A percentile compares a stretch with the other conserved stretches of the same genome.
Evolutionary conservation across 306 rosid species (phyloP).

Genomic region (Castanea mollissima): DNA sequence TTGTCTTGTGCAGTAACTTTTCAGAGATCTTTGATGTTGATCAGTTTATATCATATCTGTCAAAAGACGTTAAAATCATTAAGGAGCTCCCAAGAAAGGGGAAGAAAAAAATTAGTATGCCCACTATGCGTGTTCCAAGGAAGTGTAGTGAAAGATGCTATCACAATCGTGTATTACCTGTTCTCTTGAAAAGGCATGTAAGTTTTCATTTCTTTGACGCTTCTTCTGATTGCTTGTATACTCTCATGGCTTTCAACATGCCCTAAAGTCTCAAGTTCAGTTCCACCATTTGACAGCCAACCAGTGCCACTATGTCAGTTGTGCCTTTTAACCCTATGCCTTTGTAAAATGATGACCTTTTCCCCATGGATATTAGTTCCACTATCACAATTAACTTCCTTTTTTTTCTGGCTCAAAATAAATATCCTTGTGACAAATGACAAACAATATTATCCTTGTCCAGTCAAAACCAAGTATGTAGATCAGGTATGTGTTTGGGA

Average conservation of each 20-base stretch:
- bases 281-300: too few species aligned
- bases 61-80: slow-evolving; percentile 83
- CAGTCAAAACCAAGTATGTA: too few species aligned
- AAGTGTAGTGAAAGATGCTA: slow-evolving; percentile 96
- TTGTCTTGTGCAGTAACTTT: slow-evolving; percentile 75
- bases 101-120: slow-evolving; percentile 54
- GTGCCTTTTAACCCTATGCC: too few species aligned
- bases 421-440: too few species aligned
- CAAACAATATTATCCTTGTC: too few species aligned
- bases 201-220: slow-evolving; percentile 49
- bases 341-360: too few species aligned
- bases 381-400: too few species aligned
- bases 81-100: slow-evolving; percentile 79
- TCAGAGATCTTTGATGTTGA: slow-evolving; percentile 91
- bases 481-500: too few species aligned
- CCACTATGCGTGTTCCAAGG: slow-evolving; percentile 92
- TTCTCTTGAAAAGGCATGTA: slow-evolving; percentile 87
- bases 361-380: too few species aligned
- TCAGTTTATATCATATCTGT: slow-evolving; percentile 75
- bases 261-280: too few species aligned
- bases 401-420: too few species aligned
- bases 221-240: slow-evolving; percentile 14
- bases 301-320: too few species aligned
- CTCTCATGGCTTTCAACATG: background rate
- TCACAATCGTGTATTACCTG: slow-evolving; percentile 75